These are phyloP conservation scores for Fragaria vesca DNA, from an alignment of 306 rosid species.

Conservation along the genomic window DNA sequence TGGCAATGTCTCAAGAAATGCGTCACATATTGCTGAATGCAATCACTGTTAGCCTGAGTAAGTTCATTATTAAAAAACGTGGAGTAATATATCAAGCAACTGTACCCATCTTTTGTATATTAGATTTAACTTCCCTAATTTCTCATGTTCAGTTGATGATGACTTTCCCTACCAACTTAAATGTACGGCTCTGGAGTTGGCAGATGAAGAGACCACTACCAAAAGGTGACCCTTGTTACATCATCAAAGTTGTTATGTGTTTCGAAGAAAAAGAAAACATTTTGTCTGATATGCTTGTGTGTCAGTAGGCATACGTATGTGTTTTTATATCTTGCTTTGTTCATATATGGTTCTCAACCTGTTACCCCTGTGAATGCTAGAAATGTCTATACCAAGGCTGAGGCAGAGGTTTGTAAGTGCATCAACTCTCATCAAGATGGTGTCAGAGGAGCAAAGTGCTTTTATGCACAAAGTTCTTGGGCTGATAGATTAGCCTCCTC, in stretches of 20 bases:
- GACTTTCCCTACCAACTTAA: conserved; percentile 18
- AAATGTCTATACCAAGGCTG: conserved; percentile 8
- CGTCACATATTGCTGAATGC: conserved; percentile 35
- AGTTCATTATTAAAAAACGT: conserved; percentile 9
- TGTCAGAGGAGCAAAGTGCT: conserved; percentile 35
- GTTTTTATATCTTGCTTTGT: not conserved
- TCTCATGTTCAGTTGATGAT: conserved; percentile 28
- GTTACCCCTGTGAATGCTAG: conserved; percentile 17
- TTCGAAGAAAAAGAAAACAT: not conserved
- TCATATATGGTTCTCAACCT: conserved; percentile 11
- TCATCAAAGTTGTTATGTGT: not conserved
- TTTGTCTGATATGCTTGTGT: not conserved
- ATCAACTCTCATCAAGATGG: conserved; percentile 35
- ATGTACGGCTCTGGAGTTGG: conserved; percentile 11
- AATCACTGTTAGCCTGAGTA: conserved; percentile 31
- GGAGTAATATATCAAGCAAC: not conserved
- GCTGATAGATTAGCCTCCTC: not conserved
- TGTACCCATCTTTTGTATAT: not conserved
- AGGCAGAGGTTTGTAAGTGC: conserved; percentile 33
- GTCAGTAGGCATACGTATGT: not conserved
- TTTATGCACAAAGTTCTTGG: conserved; percentile 29
- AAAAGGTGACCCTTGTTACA: conserved; percentile 26
- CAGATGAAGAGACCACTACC: conserved; percentile 14
- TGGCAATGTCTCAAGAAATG: conserved; percentile 43
- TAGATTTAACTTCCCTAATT: not conserved